Conservation (phyloP, 768 basidiomycete genomes). For the Boletus pseudopeckii region DNA sequence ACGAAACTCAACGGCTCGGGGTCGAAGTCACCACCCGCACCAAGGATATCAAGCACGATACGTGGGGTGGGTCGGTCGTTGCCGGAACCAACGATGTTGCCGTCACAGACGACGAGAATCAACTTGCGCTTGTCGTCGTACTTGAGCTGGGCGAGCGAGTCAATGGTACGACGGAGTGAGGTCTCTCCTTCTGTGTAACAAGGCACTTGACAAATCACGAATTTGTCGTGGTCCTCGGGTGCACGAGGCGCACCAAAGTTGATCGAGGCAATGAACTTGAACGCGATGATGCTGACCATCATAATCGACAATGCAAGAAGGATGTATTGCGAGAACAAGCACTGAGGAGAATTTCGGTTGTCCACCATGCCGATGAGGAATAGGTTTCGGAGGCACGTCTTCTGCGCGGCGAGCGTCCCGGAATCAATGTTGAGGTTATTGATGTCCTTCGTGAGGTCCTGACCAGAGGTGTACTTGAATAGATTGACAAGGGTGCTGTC, state of each 20-base stretch:
- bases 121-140: constrained; percentile 99
- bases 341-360: constrained; percentile 88
- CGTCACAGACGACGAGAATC: constrained; percentile 91
- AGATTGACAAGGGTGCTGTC: constrained; percentile 59
- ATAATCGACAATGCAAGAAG: constrained; percentile 83
- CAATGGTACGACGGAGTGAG: constrained; percentile 84
- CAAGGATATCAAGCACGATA: constrained; percentile 95
- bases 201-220: constrained; percentile 96
- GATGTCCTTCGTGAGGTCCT: constrained; percentile 77
- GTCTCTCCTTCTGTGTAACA: constrained; percentile 96
- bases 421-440: constrained; percentile 59
- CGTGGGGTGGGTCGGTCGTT: constrained; percentile 96
- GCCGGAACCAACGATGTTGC: constrained; percentile 96
- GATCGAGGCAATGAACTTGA: constrained; percentile 92
- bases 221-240: constrained; percentile 95
- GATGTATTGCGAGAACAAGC: constrained; percentile 87
- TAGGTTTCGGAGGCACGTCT: constrained; percentile 87
- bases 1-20: constrained; percentile 94
- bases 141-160: constrained; percentile 89
- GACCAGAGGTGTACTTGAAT: constrained; percentile 73
- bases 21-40: constrained; percentile 88
- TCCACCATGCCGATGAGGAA: constrained; percentile 92
- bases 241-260: constrained; percentile 77
- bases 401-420: constrained; percentile 64
- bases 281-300: constrained; percentile 94